Evolutionary conservation across 768 basidiomycete genomes (phyloP), one percentile per base, ranked within the genome.

Genomic region (Collybia sordida): DNA sequence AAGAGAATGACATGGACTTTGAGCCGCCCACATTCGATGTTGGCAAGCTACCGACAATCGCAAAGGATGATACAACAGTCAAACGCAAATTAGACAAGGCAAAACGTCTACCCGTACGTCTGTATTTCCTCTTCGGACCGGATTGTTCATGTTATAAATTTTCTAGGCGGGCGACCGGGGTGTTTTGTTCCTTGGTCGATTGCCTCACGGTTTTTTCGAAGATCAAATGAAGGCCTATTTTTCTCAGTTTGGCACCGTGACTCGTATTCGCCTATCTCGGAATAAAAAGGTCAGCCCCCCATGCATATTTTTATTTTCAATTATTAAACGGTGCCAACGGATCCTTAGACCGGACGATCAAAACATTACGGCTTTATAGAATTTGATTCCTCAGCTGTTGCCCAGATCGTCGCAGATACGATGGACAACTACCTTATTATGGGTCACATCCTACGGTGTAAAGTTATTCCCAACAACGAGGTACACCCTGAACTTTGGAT

Each of bases 311-410:
- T 21, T 22, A 6, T 25, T 22, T 15, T 28, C 18, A 14, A 18
- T 15, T 39, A 6, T 42, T 44, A 37, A 28, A 47, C 31, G 31
- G 31, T 31, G 11, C 14, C 31, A 31, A 31, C 31, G 3, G 11
- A 27, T 27, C 46, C 17, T 1, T 56, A 98, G 95, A 96, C 93
- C 12, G 97, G 97, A 47, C 81, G 80, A 54, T 96, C 96, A 40
- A 99, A 98, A 70, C 96, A 98, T 68, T 98, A 96, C 68, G 96
- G 84, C 2, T 98, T 96, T 75, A 77, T 99, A 61, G 96, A 98
- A 69, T 97, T 99, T 66, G 83, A 86, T 47, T 94, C 92, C 37
- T 79, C 83, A 17, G 78, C 87, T 0, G 94, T 98, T 24, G 95
- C 97, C 0, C 73, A 94, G 62, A 98, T 99, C 54, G 97, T 97